Conservation (phyloP, 2,329 filamentous ascomycete species). For the Botrytis sinoallii region DNA sequence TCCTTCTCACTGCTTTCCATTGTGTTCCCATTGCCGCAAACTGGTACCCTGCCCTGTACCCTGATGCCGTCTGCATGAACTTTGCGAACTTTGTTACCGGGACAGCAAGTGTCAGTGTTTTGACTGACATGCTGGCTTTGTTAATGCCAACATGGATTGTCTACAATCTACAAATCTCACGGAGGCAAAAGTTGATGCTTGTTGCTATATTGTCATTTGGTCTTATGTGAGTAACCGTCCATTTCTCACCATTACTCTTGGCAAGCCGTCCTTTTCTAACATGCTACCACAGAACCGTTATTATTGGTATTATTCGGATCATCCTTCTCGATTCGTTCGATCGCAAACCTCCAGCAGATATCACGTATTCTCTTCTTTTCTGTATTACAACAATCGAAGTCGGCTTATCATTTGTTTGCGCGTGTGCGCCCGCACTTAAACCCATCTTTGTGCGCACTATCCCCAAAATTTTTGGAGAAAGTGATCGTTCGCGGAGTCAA, state of each 20-base stretch:
- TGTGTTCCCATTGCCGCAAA: slow-evolving; percentile 22
- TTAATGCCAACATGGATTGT: slow-evolving; percentile 25
- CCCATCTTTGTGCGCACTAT: slow-evolving; percentile 15
- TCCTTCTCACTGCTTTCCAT: slow-evolving; percentile 12
- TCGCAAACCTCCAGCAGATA: neutral
- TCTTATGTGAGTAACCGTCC: neutral
- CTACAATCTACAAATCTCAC: slow-evolving; percentile 20
- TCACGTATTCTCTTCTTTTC: slow-evolving; percentile 17
- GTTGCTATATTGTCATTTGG: slow-evolving; percentile 9
- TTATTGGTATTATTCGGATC: neutral
- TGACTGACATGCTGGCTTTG: slow-evolving; percentile 21
- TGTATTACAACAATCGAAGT: slow-evolving; percentile 19
- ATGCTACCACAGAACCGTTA: neutral
- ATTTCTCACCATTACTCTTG: neutral
- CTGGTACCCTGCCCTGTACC: slow-evolving; percentile 13
- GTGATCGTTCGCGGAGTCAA: neutral
- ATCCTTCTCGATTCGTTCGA: slow-evolving; percentile 4
- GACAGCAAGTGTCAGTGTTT: neutral
- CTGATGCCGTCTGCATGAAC: slow-evolving; percentile 22
- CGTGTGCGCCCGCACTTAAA: slow-evolving; percentile 19
- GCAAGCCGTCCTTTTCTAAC: neutral
- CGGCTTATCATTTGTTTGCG: slow-evolving; percentile 20
- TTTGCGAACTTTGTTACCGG: slow-evolving; percentile 18
- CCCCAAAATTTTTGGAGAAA: slow-evolving; percentile 13
- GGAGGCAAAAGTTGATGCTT: slow-evolving; percentile 21